Evolutionary conservation across 495 filamentous ascomycete genomes (phyloP).

Genomic region (Lindgomyces ingoldianus): DNA sequence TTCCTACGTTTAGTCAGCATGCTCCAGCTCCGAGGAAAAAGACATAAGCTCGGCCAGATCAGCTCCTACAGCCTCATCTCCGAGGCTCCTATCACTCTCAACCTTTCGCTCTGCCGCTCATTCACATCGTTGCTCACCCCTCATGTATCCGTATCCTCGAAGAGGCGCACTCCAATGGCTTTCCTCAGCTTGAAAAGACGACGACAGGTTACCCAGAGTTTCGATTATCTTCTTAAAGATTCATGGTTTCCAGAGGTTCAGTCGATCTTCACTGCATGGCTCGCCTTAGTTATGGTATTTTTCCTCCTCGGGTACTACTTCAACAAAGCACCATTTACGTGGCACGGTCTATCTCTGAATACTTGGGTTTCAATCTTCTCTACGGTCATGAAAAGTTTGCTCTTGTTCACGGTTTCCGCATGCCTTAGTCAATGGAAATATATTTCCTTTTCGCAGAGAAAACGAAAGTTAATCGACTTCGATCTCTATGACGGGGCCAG

Average conservation of each 20-base stretch:
- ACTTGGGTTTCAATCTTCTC: constrained; percentile 1
- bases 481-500: neutral
- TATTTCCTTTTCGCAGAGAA: neutral
- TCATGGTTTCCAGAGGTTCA: neutral
- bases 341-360: constrained; percentile 1
- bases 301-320: constrained; percentile 3
- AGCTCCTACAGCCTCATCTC: no score
- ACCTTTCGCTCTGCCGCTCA: neutral
- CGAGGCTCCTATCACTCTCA: neutral
- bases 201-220: neutral
- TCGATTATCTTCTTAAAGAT: neutral
- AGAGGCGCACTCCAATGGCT: neutral
- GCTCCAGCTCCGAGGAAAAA: no score
- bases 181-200: neutral
- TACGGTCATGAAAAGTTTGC: neutral
- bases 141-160: neutral
- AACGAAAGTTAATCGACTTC: neutral
- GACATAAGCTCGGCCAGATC: no score
- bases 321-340: neutral
- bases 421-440: constrained; percentile 1
- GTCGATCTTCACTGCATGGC: neutral
- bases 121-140: neutral
- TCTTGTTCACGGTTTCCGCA: neutral
- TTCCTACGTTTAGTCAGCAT: no score
- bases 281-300: neutral